Evolutionary conservation across 176 grass and related monocot species (phyloP).

Genomic region (Triticum timopheevii): DNA sequence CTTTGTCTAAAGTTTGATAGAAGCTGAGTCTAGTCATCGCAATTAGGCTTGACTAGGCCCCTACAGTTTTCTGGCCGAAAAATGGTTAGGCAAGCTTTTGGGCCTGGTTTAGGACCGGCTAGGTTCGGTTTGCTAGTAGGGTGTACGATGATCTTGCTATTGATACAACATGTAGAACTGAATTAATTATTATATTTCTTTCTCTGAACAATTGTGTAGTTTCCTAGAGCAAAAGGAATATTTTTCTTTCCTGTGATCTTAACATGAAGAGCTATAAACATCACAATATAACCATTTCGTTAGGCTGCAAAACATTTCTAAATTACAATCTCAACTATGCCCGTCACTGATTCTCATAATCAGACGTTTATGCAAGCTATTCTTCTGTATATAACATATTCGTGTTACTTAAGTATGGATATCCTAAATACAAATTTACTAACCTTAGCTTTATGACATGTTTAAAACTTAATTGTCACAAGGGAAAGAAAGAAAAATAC

Average conservation of each 20-base stretch:
- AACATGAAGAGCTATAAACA: neutral
- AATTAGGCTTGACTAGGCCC: neutral
- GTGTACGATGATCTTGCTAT: neutral
- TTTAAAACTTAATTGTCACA: neutral
- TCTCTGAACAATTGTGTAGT: neutral
- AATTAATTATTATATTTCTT: neutral
- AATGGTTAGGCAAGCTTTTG: neutral
- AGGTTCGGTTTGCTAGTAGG: neutral
- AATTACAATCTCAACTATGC: neutral
- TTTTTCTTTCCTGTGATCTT: neutral
- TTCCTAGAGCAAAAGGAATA: neutral
- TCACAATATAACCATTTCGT: neutral
- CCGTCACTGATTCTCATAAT: neutral
- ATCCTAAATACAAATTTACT: neutral
- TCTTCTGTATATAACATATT: neutral
- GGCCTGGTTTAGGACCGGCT: neutral
- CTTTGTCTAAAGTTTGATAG: slow-evolving; percentile 5
- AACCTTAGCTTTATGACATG: neutral
- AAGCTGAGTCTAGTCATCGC: neutral
- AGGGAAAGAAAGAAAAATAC: neutral
- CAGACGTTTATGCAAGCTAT: neutral
- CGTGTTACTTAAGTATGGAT: neutral
- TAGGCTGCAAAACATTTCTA: neutral
- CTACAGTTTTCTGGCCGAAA: neutral
- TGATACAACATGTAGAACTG: neutral